Conservation (phyloP, 345 rosid species). For the Citrus mangshanensis region DNA sequence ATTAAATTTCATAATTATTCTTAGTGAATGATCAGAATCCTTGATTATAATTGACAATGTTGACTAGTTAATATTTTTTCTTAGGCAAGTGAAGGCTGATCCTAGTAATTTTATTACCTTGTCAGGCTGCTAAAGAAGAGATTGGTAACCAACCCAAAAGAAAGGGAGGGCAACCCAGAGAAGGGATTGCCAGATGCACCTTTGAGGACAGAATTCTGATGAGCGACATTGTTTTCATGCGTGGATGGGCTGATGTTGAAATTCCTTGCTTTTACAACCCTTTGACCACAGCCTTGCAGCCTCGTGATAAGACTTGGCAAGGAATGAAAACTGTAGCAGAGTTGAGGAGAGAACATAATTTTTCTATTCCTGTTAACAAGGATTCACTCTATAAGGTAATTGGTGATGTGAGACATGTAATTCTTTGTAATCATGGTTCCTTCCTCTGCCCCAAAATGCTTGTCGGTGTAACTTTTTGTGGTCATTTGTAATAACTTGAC, state of each 20-base stretch:
- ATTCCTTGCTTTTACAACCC: conserved; percentile 76
- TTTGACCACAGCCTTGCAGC: conserved; percentile 82
- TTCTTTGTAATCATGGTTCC: background rate
- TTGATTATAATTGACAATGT: background rate
- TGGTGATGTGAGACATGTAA: background rate
- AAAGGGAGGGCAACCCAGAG: conserved; percentile 61
- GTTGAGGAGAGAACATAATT: conserved; percentile 66
- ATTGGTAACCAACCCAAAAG: conserved; percentile 59
- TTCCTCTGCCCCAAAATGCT: background rate
- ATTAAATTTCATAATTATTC: too few relatives aligned
- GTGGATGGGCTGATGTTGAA: conserved; percentile 80
- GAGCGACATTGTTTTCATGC: conserved; percentile 87
- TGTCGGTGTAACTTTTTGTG: background rate
- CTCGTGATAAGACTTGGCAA: conserved; percentile 71
- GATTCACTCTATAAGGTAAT: conserved; percentile 88
- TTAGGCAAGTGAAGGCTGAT: background rate
- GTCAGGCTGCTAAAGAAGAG: conserved; percentile 82
- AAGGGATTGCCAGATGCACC: conserved; percentile 91
- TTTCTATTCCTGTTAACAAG: conserved; percentile 74
- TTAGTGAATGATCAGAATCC: background rate
- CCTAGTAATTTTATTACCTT: background rate
- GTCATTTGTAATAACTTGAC: background rate
- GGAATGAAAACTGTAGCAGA: conserved; percentile 92
- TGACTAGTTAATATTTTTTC: background rate
- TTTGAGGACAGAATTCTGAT: conserved; percentile 92